phyloP scores from a whole-genome alignment of 495 filamentous ascomycete genomes.

The Annulohypoxylon maeteangense region DNA sequence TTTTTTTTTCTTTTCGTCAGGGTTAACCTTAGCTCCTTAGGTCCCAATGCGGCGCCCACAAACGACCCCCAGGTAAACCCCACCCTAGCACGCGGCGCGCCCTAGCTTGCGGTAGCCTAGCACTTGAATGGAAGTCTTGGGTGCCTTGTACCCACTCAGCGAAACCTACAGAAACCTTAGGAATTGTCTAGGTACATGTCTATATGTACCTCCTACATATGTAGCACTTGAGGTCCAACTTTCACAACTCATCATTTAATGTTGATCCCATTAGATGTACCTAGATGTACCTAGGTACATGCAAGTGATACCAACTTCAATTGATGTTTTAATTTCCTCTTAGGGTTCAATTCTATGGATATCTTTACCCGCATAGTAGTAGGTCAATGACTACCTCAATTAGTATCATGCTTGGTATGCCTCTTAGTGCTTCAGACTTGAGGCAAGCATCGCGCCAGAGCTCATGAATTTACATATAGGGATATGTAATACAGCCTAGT shows the following conservation, averaged over 20 bases:
- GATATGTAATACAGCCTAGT: background rate
- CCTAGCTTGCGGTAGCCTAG: background rate
- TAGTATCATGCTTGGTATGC: background rate
- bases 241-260: no score
- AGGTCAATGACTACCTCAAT: background rate
- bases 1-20: conserved; percentile 17
- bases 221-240: no score
- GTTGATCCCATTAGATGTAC: background rate
- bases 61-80: conserved; percentile 1
- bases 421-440: background rate
- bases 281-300: background rate
- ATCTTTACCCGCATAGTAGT: background rate
- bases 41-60: conserved; percentile 3
- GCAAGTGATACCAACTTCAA: background rate
- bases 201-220: background rate
- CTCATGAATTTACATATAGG: background rate
- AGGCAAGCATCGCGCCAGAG: background rate
- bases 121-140: background rate
- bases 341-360: background rate
- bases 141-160: conserved; percentile 25
- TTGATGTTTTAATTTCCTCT: background rate
- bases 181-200: conserved; percentile 9
- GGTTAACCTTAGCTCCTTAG: conserved; percentile 21
- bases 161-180: conserved; percentile 48
- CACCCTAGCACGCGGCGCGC: background rate